Base-by-base conservation (phyloP, 1,284 basidiomycete species). In the Inonotus hispidus region DNA sequence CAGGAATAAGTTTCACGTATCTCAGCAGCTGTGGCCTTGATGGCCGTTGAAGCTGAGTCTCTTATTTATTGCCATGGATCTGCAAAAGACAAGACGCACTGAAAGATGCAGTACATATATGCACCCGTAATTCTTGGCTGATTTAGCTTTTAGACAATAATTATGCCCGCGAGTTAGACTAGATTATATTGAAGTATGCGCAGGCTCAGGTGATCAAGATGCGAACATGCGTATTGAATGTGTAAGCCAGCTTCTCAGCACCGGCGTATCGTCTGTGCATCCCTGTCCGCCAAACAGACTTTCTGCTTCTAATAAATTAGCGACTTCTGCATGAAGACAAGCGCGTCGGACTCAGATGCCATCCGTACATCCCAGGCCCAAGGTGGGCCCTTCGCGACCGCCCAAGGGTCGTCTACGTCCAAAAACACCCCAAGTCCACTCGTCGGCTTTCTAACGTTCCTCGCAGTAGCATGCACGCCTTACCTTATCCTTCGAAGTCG, bases 401-500 rank as follows among this genome's bases (percentile, higher is more conserved):
- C n/a, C n/a, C n/a, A n/a, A n/a, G n/a, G n/a, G n/a, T n/a, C n/a
- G 32, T 32, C 46, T 14, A 6, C 19, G 21, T 11, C 6, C 25
- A 25, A 13, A 52, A 19, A 32, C 3, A 35, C 27, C 32, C 10
- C 35, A 32, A 61, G 37, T 21, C 60, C 60, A n/a, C 49, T 61
- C 19, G 11, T 52, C 19, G 60, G 60, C 7, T 38, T 61, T 10
- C 32, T 56, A 45, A 47, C 45, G 2, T 23, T 58, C 13, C 25
- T 62, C 39, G n/a, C 41, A 27, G 21, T 55, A n/a, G 43, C 53
- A 13, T 45, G 52, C 8, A 56, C 60, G 2, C 56, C 60, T 23
- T 62, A 53, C 50, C 29, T 62, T 14, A n/a, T 38, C 7, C 29
- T 62, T 10, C 60, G 60, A n/a, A 41, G 55, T 21, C 60, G 52